phyloP scores from a whole-genome alignment of 176 grass and related monocot species.

The Canna indica region DNA sequence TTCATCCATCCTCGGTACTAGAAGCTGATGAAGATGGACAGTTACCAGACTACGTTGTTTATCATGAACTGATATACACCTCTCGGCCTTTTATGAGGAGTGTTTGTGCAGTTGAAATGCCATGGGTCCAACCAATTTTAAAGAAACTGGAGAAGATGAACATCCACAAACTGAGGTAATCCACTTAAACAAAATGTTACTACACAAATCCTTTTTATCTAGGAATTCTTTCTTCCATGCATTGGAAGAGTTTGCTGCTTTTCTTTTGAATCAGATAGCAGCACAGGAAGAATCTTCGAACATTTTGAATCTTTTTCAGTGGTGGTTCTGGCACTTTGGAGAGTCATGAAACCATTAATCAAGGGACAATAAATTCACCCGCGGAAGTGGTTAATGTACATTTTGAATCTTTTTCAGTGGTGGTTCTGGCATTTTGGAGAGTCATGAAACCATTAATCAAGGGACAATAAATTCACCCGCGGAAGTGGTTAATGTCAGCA shows the following conservation, averaged over 20 bases:
- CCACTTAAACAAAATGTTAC: background rate
- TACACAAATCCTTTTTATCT: background rate
- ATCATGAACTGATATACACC: slow-evolving; percentile 86
- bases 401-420: slow-evolving; percentile 50
- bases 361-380: no score
- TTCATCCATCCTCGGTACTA: slow-evolving; percentile 83
- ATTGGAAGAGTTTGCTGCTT: slow-evolving; percentile 7
- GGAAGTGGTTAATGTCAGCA: slow-evolving; percentile 22
- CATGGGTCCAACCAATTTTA: slow-evolving; percentile 69
- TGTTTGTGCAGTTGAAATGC: slow-evolving; percentile 67
- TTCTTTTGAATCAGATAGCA: slow-evolving; percentile 3
- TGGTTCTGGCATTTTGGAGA: slow-evolving; percentile 24
- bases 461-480: background rate
- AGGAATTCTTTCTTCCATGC: slow-evolving; percentile 6
- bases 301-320: slow-evolving; percentile 36
- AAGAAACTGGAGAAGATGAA: slow-evolving; percentile 85
- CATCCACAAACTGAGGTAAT: slow-evolving; percentile 67
- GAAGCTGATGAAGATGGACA: slow-evolving; percentile 75
- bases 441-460: slow-evolving; percentile 15
- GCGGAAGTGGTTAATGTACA: no score
- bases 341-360: slow-evolving; percentile 19
- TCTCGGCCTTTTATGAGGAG: slow-evolving; percentile 87
- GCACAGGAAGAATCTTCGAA: slow-evolving; percentile 1
- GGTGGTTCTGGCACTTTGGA: slow-evolving; percentile 33
- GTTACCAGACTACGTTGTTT: slow-evolving; percentile 70